These are phyloP conservation scores for Fraxinus albicans DNA, from an alignment of 305 asterid species.

Conservation along the genomic window DNA sequence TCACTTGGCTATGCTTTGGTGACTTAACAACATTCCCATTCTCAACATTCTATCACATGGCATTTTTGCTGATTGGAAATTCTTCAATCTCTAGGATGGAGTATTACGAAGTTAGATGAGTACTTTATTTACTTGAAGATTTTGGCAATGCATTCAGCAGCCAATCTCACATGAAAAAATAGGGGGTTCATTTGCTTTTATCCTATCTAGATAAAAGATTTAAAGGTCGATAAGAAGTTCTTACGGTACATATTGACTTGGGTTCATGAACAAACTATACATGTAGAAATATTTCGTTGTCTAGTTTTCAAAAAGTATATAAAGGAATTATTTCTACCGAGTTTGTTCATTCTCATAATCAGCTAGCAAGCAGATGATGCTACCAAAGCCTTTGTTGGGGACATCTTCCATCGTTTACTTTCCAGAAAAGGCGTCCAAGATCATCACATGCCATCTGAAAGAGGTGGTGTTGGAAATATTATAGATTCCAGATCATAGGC, in stretches of 20 bases:
- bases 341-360: not conserved
- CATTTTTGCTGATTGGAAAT: not conserved
- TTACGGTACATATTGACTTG: no score
- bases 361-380: not conserved
- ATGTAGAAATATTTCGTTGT: not conserved
- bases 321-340: not conserved
- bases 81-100: not conserved
- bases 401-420: not conserved
- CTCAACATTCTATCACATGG: not conserved
- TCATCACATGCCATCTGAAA: not conserved
- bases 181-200: no score
- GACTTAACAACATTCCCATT: not conserved
- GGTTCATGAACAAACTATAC: no score
- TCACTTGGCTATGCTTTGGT: not conserved
- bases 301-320: not conserved
- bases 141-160: not conserved
- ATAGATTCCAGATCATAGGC: not conserved
- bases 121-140: not conserved
- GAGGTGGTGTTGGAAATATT: not conserved
- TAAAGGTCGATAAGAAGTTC: no score
- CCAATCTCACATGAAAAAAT: not conserved
- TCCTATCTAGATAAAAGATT: no score
- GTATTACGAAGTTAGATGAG: not conserved
- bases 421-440: not conserved
- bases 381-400: not conserved